Conservation (phyloP, 2,329 filamentous ascomycete genomes). For the Mollisiaceae sp. region DNA sequence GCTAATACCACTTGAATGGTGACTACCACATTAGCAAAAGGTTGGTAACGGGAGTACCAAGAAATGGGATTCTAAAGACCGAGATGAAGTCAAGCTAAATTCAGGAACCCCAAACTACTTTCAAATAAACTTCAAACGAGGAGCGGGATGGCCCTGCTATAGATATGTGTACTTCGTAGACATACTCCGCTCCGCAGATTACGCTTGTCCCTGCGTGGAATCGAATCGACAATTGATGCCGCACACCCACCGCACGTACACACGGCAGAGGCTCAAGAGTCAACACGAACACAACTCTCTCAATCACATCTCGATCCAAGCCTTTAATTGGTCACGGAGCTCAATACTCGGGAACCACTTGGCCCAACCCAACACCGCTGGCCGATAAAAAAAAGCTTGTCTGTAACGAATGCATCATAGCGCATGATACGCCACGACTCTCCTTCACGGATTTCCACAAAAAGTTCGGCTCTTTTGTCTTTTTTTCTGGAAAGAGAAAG, state of each 20-base stretch:
- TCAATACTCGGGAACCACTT: conserved; percentile 16
- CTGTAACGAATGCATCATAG: conserved; percentile 14
- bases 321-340: conserved; percentile 5
- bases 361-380: conserved; percentile 7
- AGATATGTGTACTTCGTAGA: conserved; percentile 9
- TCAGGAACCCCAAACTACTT: not conserved
- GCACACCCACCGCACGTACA: not conserved
- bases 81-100: not conserved
- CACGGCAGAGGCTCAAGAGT: conserved; percentile 5
- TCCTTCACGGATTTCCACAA: not conserved
- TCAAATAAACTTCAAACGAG: conserved; percentile 7
- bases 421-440: conserved; percentile 11
- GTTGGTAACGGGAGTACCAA: not conserved
- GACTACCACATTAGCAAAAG: not conserved
- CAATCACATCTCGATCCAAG: not conserved
- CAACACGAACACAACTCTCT: not conserved
- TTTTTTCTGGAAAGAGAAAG: not conserved
- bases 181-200: not conserved
- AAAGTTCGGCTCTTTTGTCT: conserved; percentile 10
- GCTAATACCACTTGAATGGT: conserved; percentile 3
- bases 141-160: not conserved
- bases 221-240: conserved; percentile 1
- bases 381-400: conserved; percentile 16
- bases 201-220: not conserved
- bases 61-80: not conserved